These are phyloP conservation scores for Venturia carpophila DNA, from an alignment of 2,329 filamentous ascomycete genomes.

Conservation along the genomic window DNA sequence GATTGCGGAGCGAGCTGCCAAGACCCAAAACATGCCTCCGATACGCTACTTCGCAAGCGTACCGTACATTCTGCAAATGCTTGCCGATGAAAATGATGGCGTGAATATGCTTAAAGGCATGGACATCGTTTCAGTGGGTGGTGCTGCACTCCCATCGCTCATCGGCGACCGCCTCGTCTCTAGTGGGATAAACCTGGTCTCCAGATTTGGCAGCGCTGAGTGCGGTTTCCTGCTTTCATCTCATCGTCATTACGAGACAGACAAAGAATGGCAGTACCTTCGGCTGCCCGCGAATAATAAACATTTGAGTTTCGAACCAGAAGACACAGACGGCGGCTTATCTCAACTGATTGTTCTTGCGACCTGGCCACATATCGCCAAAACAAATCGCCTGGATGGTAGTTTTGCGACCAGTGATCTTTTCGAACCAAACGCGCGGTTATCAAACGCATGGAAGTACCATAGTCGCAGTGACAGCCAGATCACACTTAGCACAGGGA, in stretches of 20 bases:
- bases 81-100: constrained; percentile 51
- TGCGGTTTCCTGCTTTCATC: constrained; percentile 60
- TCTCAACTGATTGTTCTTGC: constrained; percentile 49
- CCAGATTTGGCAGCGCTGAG: constrained; percentile 57
- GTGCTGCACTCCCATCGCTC: constrained; percentile 52
- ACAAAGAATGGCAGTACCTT: constrained; percentile 56
- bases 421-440: constrained; percentile 38
- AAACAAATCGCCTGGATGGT: constrained; percentile 39
- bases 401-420: constrained; percentile 44
- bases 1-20: constrained; percentile 26
- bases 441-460: constrained; percentile 40
- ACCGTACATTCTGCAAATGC: constrained; percentile 57
- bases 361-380: constrained; percentile 40
- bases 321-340: constrained; percentile 31
- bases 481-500: constrained; percentile 42
- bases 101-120: constrained; percentile 39
- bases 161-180: constrained; percentile 48
- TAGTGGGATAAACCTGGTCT: constrained; percentile 50
- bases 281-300: constrained; percentile 31
- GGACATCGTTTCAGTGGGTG: constrained; percentile 50
- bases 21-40: constrained; percentile 23
- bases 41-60: constrained; percentile 56
- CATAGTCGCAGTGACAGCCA: constrained; percentile 40
- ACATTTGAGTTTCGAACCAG: constrained; percentile 40
- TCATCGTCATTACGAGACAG: constrained; percentile 45